Evolutionary conservation across 805 yeast species (phyloP).

Genomic region (Zygoascus bituminiphila): DNA sequence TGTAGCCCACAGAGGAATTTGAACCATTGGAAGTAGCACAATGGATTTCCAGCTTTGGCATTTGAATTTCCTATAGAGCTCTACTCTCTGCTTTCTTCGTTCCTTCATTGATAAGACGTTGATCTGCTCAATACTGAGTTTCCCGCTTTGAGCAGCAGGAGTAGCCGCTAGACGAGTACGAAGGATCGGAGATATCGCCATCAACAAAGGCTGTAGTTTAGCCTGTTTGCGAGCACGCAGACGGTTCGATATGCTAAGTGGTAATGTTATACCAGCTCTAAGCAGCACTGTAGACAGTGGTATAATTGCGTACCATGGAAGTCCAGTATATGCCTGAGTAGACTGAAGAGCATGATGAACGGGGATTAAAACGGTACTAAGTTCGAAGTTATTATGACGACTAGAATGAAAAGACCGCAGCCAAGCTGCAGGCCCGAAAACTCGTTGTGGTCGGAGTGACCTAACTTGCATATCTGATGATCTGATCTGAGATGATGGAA

Average conservation of each 20-base stretch:
- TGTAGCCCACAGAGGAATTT: conserved; percentile 80
- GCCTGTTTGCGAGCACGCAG: conserved; percentile 62
- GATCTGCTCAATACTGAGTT: conserved; percentile 71
- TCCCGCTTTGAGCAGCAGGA: conserved; percentile 24
- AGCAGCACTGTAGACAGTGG: conserved; percentile 64
- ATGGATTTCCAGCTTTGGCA: conserved; percentile 79
- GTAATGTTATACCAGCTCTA: conserved; percentile 62
- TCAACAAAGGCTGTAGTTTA: conserved; percentile 57
- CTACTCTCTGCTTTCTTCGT: conserved; percentile 62
- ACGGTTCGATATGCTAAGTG: conserved; percentile 69
- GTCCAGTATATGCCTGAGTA: conserved; percentile 31
- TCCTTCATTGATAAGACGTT: conserved; percentile 68
- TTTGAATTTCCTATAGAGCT: conserved; percentile 53
- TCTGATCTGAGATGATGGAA: neutral
- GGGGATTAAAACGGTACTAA: conserved; percentile 14
- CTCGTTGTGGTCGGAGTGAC: neutral
- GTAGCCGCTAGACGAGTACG: conserved; percentile 42
- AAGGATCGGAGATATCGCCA: conserved; percentile 69
- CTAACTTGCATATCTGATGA: neutral
- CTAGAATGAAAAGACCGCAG: conserved; percentile 5
- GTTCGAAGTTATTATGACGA: conserved; percentile 5
- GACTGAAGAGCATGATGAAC: conserved; percentile 19
- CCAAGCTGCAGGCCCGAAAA: neutral
- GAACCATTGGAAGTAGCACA: conserved; percentile 60
- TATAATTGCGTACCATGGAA: conserved; percentile 79